Percentiles rank a stretch among this genome's conserved stretches.
These are phyloP conservation scores for Gossypium bickii DNA, from an alignment of 345 rosid species.

Conservation along the genomic window DNA sequence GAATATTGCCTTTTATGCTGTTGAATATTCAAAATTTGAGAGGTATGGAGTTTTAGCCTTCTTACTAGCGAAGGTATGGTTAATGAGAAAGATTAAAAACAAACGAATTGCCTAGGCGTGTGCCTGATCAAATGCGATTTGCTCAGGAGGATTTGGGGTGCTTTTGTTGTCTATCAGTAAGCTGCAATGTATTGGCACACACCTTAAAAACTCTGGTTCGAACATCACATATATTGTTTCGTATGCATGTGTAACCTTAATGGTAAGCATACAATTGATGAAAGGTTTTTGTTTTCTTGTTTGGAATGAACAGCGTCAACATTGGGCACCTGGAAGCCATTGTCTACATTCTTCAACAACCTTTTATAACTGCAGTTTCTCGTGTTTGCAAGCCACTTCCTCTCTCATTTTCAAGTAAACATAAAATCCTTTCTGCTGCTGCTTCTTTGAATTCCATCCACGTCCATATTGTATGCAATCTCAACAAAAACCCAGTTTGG, in stretches of 20 bases:
- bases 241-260: not conserved
- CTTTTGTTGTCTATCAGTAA: not conserved
- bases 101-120: not conserved
- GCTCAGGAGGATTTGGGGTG: not conserved
- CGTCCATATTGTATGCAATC: conserved; percentile 68
- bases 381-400: conserved; percentile 75
- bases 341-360: conserved; percentile 49
- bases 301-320: conserved; percentile 47
- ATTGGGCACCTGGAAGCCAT: conserved; percentile 82
- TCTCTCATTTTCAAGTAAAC: conserved; percentile 13
- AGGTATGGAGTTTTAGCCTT: not conserved
- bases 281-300: not conserved
- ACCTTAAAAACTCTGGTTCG: not conserved
- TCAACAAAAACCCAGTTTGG: conserved; percentile 67
- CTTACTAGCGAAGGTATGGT: not conserved
- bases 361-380: conserved; percentile 60
- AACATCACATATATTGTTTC: not conserved
- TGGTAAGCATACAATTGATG: not conserved
- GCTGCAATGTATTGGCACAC: not conserved
- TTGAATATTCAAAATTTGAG: not conserved
- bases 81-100: not conserved
- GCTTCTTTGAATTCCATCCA: conserved; percentile 29
- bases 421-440: conserved; percentile 5
- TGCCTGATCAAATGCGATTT: not conserved
- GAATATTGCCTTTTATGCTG: not conserved